phyloP scores from a whole-genome alignment of 495 filamentous ascomycete species.

The Terfezia boudieri region DNA sequence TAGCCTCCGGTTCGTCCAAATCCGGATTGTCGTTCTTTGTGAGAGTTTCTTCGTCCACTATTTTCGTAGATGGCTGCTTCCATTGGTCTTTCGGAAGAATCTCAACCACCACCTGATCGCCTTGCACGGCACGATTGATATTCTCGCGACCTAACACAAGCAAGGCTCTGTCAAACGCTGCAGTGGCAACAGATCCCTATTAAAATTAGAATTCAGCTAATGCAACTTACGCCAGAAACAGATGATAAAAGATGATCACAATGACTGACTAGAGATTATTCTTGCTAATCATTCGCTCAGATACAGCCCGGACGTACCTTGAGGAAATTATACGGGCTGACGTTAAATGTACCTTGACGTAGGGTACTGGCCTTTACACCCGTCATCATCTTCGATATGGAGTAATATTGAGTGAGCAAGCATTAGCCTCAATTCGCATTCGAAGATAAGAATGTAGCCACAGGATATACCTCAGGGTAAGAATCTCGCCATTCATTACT shows the following conservation, averaged over 20 bases:
- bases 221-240: not conserved
- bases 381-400: slow-evolving; percentile 86
- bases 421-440: slow-evolving; percentile 10
- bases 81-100: slow-evolving; percentile 82
- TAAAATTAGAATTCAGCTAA: not conserved
- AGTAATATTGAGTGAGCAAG: slow-evolving; percentile 37
- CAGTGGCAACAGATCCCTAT: slow-evolving; percentile 57
- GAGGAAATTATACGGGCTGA: slow-evolving; percentile 92
- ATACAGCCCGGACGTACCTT: slow-evolving; percentile 23
- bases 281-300: not conserved
- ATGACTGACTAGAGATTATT: not conserved
- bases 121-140: slow-evolving; percentile 80
- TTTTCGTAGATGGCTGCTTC: slow-evolving; percentile 85
- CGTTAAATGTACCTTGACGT: slow-evolving; percentile 86
- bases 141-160: slow-evolving; percentile 85
- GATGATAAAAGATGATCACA: too few relatives aligned
- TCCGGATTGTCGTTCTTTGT: slow-evolving; percentile 88
- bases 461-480: slow-evolving; percentile 31
- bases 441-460: not conserved
- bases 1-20: slow-evolving; percentile 38
- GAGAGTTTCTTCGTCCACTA: slow-evolving; percentile 81
- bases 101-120: slow-evolving; percentile 80
- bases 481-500: slow-evolving; percentile 41
- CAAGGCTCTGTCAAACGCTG: slow-evolving; percentile 71
- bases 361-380: slow-evolving; percentile 64